phyloP scores from a whole-genome alignment of 2,329 filamentous ascomycete genomes.

The Diaporthe citriasiana region DNA sequence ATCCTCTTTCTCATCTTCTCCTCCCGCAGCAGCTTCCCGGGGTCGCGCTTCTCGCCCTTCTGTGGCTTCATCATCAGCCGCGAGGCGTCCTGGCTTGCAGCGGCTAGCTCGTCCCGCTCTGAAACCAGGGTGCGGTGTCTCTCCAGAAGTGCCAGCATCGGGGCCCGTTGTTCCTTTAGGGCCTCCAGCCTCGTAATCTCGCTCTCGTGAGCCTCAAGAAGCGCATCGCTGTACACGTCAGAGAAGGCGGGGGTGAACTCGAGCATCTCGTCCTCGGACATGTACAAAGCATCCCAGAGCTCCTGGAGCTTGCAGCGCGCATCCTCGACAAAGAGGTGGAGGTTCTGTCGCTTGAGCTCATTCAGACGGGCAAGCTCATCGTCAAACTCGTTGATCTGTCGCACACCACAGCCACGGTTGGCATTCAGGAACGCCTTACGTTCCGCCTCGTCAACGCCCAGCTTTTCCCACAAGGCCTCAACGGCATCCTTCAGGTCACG shows the following conservation, averaged over 20 bases:
- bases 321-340: conserved; percentile 97
- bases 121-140: conserved; percentile 85
- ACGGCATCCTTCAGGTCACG: conserved; percentile 80
- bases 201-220: conserved; percentile 93
- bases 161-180: conserved; percentile 88
- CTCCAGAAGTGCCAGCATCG: conserved; percentile 85
- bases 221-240: conserved; percentile 95
- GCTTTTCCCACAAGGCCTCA: conserved; percentile 89
- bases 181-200: conserved; percentile 87
- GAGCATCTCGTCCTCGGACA: conserved; percentile 98
- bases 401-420: conserved; percentile 91
- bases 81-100: conserved; percentile 94
- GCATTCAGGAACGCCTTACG: conserved; percentile 86
- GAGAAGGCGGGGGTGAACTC: conserved; percentile 98
- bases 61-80: conserved; percentile 91
- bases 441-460: conserved; percentile 86
- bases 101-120: conserved; percentile 88
- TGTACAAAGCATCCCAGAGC: conserved; percentile 94
- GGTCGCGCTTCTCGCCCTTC: conserved; percentile 94
- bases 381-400: conserved; percentile 96
- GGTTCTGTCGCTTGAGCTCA: conserved; percentile 93
- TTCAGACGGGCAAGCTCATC: conserved; percentile 89
- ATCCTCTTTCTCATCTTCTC: conserved; percentile 99
- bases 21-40: conserved; percentile 91
- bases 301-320: conserved; percentile 91